Base-by-base conservation (phyloP, 192 early-diverging fungal species). In the Fimicolochytrium jonesii region DNA sequence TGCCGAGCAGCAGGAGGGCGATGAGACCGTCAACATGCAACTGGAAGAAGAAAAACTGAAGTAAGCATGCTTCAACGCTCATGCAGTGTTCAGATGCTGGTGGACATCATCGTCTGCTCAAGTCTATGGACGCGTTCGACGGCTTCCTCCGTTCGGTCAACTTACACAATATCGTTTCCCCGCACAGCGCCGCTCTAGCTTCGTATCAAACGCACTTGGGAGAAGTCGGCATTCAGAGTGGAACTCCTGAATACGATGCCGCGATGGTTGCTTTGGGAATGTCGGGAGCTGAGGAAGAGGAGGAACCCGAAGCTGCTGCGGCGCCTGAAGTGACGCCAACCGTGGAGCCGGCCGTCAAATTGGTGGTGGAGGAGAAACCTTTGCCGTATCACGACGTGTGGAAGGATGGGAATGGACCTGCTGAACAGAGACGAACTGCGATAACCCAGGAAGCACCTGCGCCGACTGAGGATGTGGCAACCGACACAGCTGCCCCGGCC, bases 371-470 rank as follows among this genome's bases (percentile, higher is more conserved):
- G n/a, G 31, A 17, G 4, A 42, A 15, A 42, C 15, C 15, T 2
- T 31, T 64, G 20, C 62, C 62, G 13, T 64, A 64, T 30, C 62
- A 64, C 31, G 47, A 64, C 32, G 62, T 64, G 11, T 64, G 62
- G 62, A 41, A 64, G 7, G 25, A 55, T 36, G 23, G 6, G 15
- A 25, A 25, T n/a, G n/a, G n/a, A 6, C 15, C 46, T 23, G 46
- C 46, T 22, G 46, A 48, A 9, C 11, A 6, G 10, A 31, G 5
- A 20, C 33, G 53, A n/a, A 18, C 18, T 25, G 5, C 15, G 10
- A 15, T 34, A n/a, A 18, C 53, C 17, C 5, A 5, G 28, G 48
- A 50, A 29, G 23, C 25, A 17, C 25, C 5, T 22, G 25, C 17
- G 6, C 28, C 28, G n/a, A n/a, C n/a, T n/a, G n/a, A n/a, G n/a